Conservation (phyloP, 2,329 filamentous ascomycete species). For the Aspergillus sp. region DNA sequence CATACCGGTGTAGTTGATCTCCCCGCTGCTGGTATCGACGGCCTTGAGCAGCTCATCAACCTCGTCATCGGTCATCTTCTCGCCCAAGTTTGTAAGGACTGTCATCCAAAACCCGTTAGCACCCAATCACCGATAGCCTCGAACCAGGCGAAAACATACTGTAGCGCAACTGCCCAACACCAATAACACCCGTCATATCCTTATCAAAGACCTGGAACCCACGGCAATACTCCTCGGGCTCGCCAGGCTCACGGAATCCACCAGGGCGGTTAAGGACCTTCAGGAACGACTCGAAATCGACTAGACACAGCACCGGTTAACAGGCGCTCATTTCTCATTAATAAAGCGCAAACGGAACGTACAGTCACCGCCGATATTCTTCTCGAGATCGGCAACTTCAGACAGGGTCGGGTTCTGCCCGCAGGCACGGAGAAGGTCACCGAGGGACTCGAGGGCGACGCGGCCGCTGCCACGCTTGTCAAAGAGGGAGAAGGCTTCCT, state of each 20-base stretch:
- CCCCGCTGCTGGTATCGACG: slow-evolving; percentile 90
- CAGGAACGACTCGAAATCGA: slow-evolving; percentile 97
- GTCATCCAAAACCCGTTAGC: background rate
- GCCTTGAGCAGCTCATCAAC: slow-evolving; percentile 98
- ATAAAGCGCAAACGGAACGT: slow-evolving; percentile 45
- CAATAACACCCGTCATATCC: slow-evolving; percentile 97
- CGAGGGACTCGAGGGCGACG: slow-evolving; percentile 80
- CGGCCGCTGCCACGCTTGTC: slow-evolving; percentile 98
- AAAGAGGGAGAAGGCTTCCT: slow-evolving; percentile 99
- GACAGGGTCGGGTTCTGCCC: slow-evolving; percentile 95
- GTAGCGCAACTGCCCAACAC: slow-evolving; percentile 96
- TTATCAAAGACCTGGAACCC: slow-evolving; percentile 99
- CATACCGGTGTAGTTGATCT: slow-evolving; percentile 96
- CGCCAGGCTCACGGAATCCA: slow-evolving; percentile 96
- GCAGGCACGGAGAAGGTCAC: slow-evolving; percentile 92
- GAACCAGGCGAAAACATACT: slow-evolving; percentile 39
- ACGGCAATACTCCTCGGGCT: slow-evolving; percentile 96
- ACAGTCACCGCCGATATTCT: slow-evolving; percentile 88
- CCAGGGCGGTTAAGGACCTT: slow-evolving; percentile 96
- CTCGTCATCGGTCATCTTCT: slow-evolving; percentile 99
- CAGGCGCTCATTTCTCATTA: too few relatives aligned
- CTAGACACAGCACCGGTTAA: slow-evolving; percentile 47
- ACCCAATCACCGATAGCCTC: background rate
- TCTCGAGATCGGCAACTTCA: slow-evolving; percentile 91
- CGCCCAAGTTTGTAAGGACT: slow-evolving; percentile 94